Base-by-base conservation (phyloP, 371 early-diverging fungal species). In the Mortierella sp. region DNA sequence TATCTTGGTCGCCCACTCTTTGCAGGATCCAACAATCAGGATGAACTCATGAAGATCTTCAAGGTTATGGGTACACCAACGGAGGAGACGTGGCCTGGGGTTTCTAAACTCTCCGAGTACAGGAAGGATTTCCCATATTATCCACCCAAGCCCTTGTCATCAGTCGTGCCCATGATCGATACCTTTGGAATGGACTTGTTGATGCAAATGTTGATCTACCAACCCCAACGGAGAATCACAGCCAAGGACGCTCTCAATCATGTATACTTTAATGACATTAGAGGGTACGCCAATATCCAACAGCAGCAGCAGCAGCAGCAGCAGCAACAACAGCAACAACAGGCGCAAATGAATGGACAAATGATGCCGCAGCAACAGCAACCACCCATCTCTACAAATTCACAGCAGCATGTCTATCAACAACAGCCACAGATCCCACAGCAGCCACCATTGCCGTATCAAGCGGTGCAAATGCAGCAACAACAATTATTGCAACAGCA, bases 1-100 rank as follows among this genome's bases (percentile, higher is more conserved):
- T 94, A 90, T 70, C 88, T 94, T 5, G 98, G 99, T 1, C 84
- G 94, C 52, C 99, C 99, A 3, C 85, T 99, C 45, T 99, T 99
- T 83, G 96, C 99, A 16, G 99, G 99, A 52, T 94, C 94, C 48
- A 95, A 93, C 74, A 96, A 94, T 71, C 90, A 93, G 66, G 98
- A 99, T 85, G 97, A 98, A 83, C 86, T 98, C 41, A 72, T 90
- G 67, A 91, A 92, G 84, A 97, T 99, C 58, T 97, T 96, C 86
- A 88, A 93, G 55, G 83, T 94, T 40, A 87, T 97, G 87, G 97
- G 97, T 40, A 97, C 97, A 11, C 97, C 97, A 0, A 93, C 86
- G 16, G 96, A 95, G 78, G 85, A 89, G 61, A 94, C 94, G 5
- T 94, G 94, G 99, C 96, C 97, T 2, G 91, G 92, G 13, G 93